Base-by-base conservation (phyloP, 2,329 filamentous ascomycete species). In the Trichoderma afroharzianum region DNA sequence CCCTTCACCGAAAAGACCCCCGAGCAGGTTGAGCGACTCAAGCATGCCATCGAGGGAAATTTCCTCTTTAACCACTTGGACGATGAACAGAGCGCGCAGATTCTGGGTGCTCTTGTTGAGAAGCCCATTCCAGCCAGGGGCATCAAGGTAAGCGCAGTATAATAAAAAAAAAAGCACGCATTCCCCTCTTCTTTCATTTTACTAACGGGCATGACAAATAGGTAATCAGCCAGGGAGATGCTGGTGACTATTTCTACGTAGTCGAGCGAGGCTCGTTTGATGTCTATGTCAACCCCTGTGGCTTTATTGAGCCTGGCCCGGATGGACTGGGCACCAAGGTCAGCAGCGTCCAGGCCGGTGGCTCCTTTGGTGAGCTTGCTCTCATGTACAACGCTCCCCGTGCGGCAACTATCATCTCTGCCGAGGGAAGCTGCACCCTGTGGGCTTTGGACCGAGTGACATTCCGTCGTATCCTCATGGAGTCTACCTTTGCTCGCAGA, bases 321-420 rank as follows among this genome's bases (percentile, higher is more conserved):
- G 90, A 95, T 61, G 96, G 95, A 12, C 87, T 98, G 83, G 96
- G 96, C 63, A 86, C 87, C 73, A 93, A 94, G 77, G 95, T 98
- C 32, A 90, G 90, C 76, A 90, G 87, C 47, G 97, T 97, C 71
- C 91, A 93, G 58, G 89, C 94, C 4, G 96, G 96, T 63, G 95
- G 95, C 73, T 97, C 94, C 4, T 99, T 99, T 81, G 96, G 96
- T 77, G 96, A 99, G 84, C 87, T 99, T 71, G 96, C 96, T 14
- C 87, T 99, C 77, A 98, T 99, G 96, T 98, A 99, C 85, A 98
- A 98, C 78, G 94, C 96, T 26, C 96, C 96, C 30, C 93, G 96
- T 78, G 96, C 96, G 55, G 96, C 96, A 4, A 98, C 96, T 0
- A 93, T 99, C 72, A 88, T 97, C 73, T 97, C 93, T 33, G 90